Percentiles rank a stretch among this genome's conserved stretches.
Conservation (phyloP, 2,329 filamentous ascomycete genomes). For the Aspergillus sp. region DNA sequence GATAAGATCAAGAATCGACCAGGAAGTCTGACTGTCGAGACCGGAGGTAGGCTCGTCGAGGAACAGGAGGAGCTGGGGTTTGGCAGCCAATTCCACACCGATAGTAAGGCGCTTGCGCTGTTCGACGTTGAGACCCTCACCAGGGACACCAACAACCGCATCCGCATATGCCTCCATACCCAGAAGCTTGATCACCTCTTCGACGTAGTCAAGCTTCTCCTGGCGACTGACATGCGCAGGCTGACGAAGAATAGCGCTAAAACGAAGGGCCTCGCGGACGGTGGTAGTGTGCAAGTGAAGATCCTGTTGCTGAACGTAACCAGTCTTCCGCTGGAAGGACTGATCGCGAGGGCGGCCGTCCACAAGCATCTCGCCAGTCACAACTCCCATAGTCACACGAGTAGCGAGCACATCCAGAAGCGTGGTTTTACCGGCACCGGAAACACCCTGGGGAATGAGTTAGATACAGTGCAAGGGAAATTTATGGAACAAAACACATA, state of each 20-base stretch:
- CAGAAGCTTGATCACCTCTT: conserved; percentile 85
- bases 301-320: conserved; percentile 92
- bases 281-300: conserved; percentile 81
- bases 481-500: conserved; percentile 9
- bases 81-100: conserved; percentile 85
- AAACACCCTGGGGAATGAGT: conserved; percentile 59
- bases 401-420: conserved; percentile 82
- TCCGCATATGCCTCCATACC: conserved; percentile 91
- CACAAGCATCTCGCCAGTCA: conserved; percentile 83
- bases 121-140: conserved; percentile 65
- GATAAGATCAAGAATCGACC: conserved; percentile 79
- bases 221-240: conserved; percentile 67
- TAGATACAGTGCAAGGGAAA: conserved; percentile 16
- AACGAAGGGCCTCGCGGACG: conserved; percentile 82
- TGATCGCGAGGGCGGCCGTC: conserved; percentile 71
- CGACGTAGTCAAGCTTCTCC: conserved; percentile 84
- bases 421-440: conserved; percentile 92
- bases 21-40: conserved; percentile 85
- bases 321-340: conserved; percentile 88
- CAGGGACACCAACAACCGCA: conserved; percentile 84
- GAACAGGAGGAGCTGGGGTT: conserved; percentile 82
- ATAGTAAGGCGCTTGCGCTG: conserved; percentile 75
- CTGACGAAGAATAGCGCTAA: conserved; percentile 82
- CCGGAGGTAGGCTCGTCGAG: conserved; percentile 92
- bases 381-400: conserved; percentile 83